Base-by-base conservation (phyloP, 441 rosid genomes). In the Hypseocharis bilobata region DNA sequence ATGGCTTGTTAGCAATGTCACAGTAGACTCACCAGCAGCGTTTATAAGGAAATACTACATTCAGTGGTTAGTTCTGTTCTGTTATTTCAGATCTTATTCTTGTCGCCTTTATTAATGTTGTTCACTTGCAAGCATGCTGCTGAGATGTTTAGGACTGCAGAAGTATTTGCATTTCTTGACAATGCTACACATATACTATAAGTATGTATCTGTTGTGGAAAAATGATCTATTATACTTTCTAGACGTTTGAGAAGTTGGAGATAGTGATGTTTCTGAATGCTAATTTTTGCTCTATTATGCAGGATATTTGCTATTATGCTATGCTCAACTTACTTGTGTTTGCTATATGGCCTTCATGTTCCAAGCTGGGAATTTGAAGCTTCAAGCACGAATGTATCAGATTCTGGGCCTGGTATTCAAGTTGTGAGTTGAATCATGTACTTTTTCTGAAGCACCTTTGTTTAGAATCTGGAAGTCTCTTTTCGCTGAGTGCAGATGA, bases 281-380 rank as follows among this genome's bases (percentile, higher is more conserved):
- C 23, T 52, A 30, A 17, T 49, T 42, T 29, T 74, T 66, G n/a
- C 36, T 75, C 7, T 32, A 8, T 54, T 68, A 40, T 76, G 78
- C 72, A 84, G 88, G 88, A 63, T 77, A 65, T 57, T 72, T 74
- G 73, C 83, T 70, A 27, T 73, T 51, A 55, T 75, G 2, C 45
- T 83, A 38, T 75, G 85, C 72, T 65, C 73, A 25, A 22, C 77
- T 62, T 80, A 81, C 68, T 72, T 78, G 74, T 72, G 78, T 74
- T 70, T 83, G 76, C 63, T 81, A 27, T 83, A 81, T 73, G 85
- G 85, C 64, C 83, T 85, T 64, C 74, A 67, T 77, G 82, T 85
- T 78, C 89, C 89, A 64, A 70, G 79, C 72, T 80, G 89, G 89
- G 74, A 74, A 71, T 85, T 76, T 71, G 83, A 78, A 69, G 76